A percentile compares a stretch with the other conserved stretches of the same genome.
phyloP scores from a whole-genome alignment of 305 asterid genomes.

The Solanum hybrid region DNA sequence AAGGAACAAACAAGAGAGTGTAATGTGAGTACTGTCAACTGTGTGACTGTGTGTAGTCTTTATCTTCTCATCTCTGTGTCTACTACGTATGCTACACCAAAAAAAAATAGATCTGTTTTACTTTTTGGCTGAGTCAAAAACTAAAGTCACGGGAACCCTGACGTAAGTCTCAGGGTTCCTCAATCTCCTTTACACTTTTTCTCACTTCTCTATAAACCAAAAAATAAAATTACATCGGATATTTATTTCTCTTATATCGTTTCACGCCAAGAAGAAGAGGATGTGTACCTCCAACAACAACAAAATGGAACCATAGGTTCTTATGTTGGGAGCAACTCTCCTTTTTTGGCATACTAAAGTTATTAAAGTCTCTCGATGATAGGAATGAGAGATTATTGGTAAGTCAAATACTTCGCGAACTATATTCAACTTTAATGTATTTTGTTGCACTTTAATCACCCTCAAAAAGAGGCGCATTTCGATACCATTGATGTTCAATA shows the following conservation, averaged over 20 bases:
- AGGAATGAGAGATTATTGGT: background rate
- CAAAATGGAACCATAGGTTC: background rate
- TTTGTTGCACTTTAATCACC: background rate
- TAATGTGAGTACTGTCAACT: background rate
- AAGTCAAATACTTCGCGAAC: background rate
- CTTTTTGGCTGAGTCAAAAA: background rate
- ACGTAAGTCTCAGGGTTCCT: background rate
- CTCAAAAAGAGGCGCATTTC: background rate
- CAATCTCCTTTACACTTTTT: background rate
- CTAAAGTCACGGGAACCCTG: background rate
- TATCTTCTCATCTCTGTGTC: background rate
- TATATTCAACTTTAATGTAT: background rate
- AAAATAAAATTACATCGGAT: too few relatives aligned
- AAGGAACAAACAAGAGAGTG: conserved; percentile 8
- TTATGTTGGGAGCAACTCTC: background rate
- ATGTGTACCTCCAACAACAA: background rate
- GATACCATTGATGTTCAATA: background rate
- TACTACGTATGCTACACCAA: background rate
- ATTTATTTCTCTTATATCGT: too few relatives aligned
- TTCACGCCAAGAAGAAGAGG: too few relatives aligned
- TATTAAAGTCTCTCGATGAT: background rate
- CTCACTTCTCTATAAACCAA: background rate
- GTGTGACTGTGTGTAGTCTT: background rate
- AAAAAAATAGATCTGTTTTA: background rate
- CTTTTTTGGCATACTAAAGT: background rate